Percentiles rank a stretch among this genome's conserved stretches.
Conservation (phyloP, 306 rosid species). For the Macrotyloma uniflorum region DNA sequence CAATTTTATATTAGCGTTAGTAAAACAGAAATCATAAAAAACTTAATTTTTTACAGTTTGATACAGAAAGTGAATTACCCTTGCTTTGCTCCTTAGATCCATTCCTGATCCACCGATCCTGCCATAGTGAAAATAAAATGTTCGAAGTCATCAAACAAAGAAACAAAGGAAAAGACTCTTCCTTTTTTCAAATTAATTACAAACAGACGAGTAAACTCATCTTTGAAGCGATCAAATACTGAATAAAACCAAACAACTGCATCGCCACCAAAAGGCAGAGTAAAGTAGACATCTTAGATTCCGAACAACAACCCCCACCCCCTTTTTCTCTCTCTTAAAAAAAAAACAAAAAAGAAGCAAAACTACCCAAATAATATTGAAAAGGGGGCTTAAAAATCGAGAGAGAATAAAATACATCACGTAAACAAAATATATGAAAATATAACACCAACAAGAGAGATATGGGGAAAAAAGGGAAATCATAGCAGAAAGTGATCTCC, state of each 20-base stretch:
- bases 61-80: constrained; percentile 49
- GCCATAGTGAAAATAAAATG: constrained; percentile 18
- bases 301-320: not conserved
- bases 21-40: not conserved
- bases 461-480: not conserved
- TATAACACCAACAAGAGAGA: not conserved
- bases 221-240: not conserved
- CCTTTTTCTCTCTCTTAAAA: too few relatives aligned
- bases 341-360: not conserved
- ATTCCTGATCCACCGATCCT: constrained; percentile 97
- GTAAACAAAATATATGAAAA: not conserved
- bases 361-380: not conserved
- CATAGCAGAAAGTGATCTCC: not conserved
- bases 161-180: not conserved
- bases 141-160: constrained; percentile 6
- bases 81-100: constrained; percentile 97
- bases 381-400: not conserved
- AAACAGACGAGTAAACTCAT: not conserved
- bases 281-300: constrained; percentile 18
- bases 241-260: constrained; percentile 14
- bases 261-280: constrained; percentile 6
- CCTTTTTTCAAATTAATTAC: not conserved
- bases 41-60: not conserved
- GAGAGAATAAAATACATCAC: not conserved
- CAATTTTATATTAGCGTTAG: not conserved